Evolutionary conservation across 495 filamentous ascomycete genomes (phyloP), one percentile per base, ranked within the genome.

Genomic region (Hypoxylon crocopeplum): DNA sequence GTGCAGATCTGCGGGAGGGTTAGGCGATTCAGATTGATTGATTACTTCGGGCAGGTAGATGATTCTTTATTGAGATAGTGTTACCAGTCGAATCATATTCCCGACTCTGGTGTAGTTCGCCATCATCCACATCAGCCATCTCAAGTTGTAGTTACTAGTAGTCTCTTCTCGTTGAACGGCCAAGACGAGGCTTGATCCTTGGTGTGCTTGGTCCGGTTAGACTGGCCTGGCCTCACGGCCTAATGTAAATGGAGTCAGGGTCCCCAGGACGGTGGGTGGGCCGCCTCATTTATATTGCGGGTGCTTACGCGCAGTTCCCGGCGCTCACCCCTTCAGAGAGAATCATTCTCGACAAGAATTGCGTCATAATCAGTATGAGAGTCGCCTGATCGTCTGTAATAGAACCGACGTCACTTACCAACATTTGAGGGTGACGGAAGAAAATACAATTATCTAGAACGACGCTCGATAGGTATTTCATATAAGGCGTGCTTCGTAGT

Each of bases 11-110:
- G 21, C 13, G 46, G n/a, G 22, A 64, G 44, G 59, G 49, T 55
- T 55, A 64, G 55, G 55, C 61, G 61, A 64, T 47, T 59, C 37
- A 52, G 38, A 64, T 64, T 64, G 60, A 64, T 64, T 58, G 54
- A 58, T 30, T 49, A 16, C 33, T 44, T 38, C 33, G 39, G 37
- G 41, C 29, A 48, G 53, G 24, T 37, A 50, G 20, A 48, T 22
- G 29, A 52, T 53, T 40, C 32, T 44, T 24, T 10, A 44, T 42
- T 22, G 19, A 37, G 24, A n/a, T 41, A 12, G 33, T 55, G 30
- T 16, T 44, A 62, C 44, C 33, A 49, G 10, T 30, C 13, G 7
- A 21, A 53, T 22, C 19, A n/a, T 41, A 21, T 12, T 41, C 19
- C 6, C n/a, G n/a, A n/a, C n/a, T n/a, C n/a, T n/a, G n/a, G n/a